phyloP scores from a whole-genome alignment of 2,329 filamentous ascomycete genomes.

The Falciphora oryzae region DNA sequence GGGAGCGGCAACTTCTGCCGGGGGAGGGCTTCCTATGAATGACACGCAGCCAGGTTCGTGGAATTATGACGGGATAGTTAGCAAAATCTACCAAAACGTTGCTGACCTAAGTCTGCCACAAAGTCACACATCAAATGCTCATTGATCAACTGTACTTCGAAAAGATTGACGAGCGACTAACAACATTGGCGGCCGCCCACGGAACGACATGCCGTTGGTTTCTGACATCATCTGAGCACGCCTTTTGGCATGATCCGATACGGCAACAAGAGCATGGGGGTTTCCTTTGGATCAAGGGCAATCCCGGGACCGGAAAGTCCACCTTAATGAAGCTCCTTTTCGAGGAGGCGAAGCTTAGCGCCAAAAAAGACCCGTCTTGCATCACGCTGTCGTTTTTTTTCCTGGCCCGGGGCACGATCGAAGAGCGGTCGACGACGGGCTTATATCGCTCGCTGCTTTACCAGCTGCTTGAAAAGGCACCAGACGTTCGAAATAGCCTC shows the following conservation, averaged over 20 bases:
- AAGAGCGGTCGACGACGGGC: constrained; percentile 38
- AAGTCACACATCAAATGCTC: neutral
- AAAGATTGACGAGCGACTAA: neutral
- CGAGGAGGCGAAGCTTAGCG: constrained; percentile 13
- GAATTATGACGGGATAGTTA: too few relatives aligned
- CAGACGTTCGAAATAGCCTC: constrained; percentile 25
- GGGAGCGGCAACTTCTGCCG: too few relatives aligned
- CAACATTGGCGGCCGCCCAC: neutral
- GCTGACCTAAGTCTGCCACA: neutral
- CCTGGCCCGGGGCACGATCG: constrained; percentile 34
- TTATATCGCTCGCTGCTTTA: constrained; percentile 42
- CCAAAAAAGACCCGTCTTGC: neutral
- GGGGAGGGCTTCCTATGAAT: too few relatives aligned
- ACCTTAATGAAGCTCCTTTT: constrained; percentile 39
- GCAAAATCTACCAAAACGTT: too few relatives aligned
- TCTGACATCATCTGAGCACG: constrained; percentile 19
- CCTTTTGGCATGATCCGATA: constrained; percentile 24
- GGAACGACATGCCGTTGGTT: constrained; percentile 15
- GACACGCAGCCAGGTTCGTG: too few relatives aligned
- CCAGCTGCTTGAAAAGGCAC: constrained; percentile 12
- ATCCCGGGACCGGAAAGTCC: constrained; percentile 39
- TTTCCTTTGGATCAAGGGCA: constrained; percentile 38
- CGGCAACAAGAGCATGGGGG: constrained; percentile 25
- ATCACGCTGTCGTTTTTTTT: constrained; percentile 38
- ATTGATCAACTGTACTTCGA: neutral